phyloP scores from a whole-genome alignment of 208 protist species.

The Chromosphaera perkinsii region DNA sequence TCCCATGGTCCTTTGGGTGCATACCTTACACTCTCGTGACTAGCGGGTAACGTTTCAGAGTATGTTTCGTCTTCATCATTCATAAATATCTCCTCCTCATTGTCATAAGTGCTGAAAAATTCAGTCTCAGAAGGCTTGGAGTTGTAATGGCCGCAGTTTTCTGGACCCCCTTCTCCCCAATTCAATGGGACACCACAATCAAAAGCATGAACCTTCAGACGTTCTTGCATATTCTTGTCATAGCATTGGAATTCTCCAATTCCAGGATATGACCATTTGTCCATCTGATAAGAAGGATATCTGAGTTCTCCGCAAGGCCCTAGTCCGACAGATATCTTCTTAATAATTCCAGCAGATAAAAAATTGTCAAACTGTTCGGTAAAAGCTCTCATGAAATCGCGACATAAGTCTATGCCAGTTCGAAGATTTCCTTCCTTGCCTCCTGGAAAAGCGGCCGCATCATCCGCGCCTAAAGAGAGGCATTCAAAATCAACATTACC shows the following conservation, averaged over 20 bases:
- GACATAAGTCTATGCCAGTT: conserved; percentile 61
- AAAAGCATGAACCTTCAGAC: too few species aligned
- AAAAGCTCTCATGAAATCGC: conserved; percentile 56
- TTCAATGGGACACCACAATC: too few species aligned
- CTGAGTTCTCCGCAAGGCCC: conserved; percentile 57
- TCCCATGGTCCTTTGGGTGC: too few species aligned
- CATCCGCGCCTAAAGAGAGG: conserved; percentile 54
- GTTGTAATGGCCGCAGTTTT: conserved; percentile 37
- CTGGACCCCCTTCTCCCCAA: not conserved
- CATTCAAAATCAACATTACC: conserved; percentile 56
- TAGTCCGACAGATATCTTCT: conserved; percentile 54
- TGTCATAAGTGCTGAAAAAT: conserved; percentile 41
- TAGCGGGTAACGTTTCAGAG: too few species aligned
- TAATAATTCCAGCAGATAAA: conserved; percentile 15
- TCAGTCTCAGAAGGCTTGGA: conserved; percentile 28
- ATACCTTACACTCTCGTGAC: too few species aligned
- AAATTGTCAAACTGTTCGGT: conserved; percentile 10
- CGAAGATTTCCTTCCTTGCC: not conserved
- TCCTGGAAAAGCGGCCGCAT: conserved; percentile 47
- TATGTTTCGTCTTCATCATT: too few species aligned
- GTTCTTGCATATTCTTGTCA: too few species aligned
- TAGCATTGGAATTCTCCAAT: too few species aligned
- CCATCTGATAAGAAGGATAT: conserved; percentile 62
- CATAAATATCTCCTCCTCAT: too few species aligned
- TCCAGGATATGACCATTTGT: conserved; percentile 52